phyloP scores from a whole-genome alignment of 1,284 basidiomycete genomes.

The Melanopsichium pennsylvanicum region DNA sequence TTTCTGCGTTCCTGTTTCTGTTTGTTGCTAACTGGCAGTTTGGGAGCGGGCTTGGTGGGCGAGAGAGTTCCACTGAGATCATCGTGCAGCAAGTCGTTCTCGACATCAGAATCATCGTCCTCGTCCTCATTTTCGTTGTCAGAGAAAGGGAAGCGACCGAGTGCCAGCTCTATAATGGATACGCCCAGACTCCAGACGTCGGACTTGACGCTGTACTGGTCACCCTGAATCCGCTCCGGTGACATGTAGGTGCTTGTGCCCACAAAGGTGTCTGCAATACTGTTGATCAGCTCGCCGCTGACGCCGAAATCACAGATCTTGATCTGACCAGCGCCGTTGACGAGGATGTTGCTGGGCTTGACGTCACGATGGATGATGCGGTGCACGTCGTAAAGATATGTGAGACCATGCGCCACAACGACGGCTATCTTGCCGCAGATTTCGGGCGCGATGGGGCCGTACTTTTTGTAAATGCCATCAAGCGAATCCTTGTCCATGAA shows the following conservation, averaged over 20 bases:
- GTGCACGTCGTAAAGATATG: constrained; percentile 98
- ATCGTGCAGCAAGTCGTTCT: constrained; percentile 21
- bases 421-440: constrained; percentile 90
- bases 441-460: constrained; percentile 86
- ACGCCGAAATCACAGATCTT: constrained; percentile 99
- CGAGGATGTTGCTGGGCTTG: constrained; percentile 97
- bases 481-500: constrained; percentile 81
- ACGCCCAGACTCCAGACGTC: constrained; percentile 98
- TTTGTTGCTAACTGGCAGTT: constrained; percentile 15
- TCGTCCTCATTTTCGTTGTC: constrained; percentile 40
- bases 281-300: constrained; percentile 97
- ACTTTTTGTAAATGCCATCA: constrained; percentile 92
- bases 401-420: constrained; percentile 90
- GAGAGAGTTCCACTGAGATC: constrained; percentile 56
- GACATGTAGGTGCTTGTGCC: constrained; percentile 99
- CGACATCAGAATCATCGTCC: constrained; percentile 29
- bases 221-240: constrained; percentile 98
- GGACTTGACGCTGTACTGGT: constrained; percentile 95
- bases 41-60: constrained; percentile 49
- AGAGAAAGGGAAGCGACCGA: constrained; percentile 87
- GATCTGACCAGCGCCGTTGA: constrained; percentile 90
- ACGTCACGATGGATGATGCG: constrained; percentile 99
- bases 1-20: constrained; percentile 65
- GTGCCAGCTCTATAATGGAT: constrained; percentile 89
- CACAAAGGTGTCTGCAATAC: constrained; percentile 97